These are phyloP conservation scores for Plectranthus barbatus DNA, from an alignment of 257 asterid species.

Conservation along the genomic window DNA sequence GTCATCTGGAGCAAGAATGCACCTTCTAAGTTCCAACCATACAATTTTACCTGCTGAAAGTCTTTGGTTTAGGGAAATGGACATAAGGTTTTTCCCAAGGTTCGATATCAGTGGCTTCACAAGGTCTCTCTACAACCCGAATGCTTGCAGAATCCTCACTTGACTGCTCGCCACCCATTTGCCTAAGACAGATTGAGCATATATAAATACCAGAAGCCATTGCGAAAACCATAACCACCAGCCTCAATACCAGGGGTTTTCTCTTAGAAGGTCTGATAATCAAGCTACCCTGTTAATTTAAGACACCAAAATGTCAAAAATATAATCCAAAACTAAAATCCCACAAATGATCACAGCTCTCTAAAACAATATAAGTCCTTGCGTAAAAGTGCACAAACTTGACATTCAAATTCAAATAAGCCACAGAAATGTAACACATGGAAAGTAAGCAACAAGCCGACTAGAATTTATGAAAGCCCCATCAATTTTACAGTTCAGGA, in stretches of 20 bases:
- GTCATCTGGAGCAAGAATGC: neutral
- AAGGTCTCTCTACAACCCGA: slow-evolving; percentile 45
- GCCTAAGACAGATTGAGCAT: slow-evolving; percentile 70
- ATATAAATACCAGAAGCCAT: slow-evolving; percentile 79
- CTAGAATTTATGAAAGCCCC: neutral
- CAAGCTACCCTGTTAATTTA: slow-evolving; percentile 60
- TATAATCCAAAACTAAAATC: neutral
- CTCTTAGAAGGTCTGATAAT: slow-evolving; percentile 49
- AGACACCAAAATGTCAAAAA: slow-evolving; percentile 4
- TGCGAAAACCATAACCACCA: slow-evolving; percentile 62
- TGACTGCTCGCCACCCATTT: slow-evolving; percentile 34
- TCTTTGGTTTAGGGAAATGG: slow-evolving; percentile 80
- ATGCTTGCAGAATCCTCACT: slow-evolving; percentile 21
- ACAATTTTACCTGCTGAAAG: slow-evolving; percentile 63
- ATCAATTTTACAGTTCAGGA: neutral
- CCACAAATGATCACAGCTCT: slow-evolving; percentile 5
- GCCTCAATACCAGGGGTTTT: slow-evolving; percentile 57
- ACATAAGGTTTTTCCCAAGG: slow-evolving; percentile 59
- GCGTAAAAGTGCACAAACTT: slow-evolving; percentile 3
- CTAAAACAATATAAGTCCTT: slow-evolving; percentile 2
- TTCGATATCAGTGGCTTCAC: slow-evolving; percentile 38
- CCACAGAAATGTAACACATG: neutral
- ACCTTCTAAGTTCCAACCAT: neutral
- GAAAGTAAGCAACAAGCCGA: neutral
- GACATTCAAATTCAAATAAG: slow-evolving; percentile 1